phyloP scores from a whole-genome alignment of 75 land plant genomes.

The Selaginella moellendorffii region DNA sequence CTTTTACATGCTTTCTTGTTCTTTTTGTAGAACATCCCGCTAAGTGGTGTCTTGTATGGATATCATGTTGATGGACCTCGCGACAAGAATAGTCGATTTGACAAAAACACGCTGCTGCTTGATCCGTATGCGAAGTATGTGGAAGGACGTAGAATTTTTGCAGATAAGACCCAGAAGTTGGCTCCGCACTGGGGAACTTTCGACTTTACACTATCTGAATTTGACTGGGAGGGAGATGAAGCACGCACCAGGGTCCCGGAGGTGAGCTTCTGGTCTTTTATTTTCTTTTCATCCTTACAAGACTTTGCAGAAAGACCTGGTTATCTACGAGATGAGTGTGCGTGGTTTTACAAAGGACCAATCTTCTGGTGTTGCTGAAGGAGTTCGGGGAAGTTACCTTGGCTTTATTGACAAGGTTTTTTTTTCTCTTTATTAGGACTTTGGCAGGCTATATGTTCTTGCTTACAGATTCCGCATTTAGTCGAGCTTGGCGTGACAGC shows the following conservation, averaged over 20 bases:
- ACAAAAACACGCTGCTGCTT: conserved; percentile 39
- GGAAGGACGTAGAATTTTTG: conserved; percentile 73
- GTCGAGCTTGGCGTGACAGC: conserved; percentile 92
- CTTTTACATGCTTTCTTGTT: no score
- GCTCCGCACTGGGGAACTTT: conserved; percentile 63
- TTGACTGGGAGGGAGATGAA: conserved; percentile 77
- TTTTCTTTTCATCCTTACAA: no score
- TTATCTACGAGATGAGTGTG: conserved; percentile 96
- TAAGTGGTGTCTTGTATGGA: conserved; percentile 72
- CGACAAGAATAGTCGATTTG: conserved; percentile 79
- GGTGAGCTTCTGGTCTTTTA: no score
- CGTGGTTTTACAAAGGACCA: conserved; percentile 86
- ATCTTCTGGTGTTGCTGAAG: conserved; percentile 59
- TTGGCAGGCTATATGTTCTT: not conserved
- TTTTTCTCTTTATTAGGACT: no score
- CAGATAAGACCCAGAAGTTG: conserved; percentile 43
- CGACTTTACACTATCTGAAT: conserved; percentile 46
- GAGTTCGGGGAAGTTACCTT: conserved; percentile 64
- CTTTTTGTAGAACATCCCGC: conserved; percentile 44
- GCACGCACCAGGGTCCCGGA: conserved; percentile 61
- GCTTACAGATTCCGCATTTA: conserved; percentile 75
- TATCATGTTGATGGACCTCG: conserved; percentile 79
- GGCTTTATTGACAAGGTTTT: conserved; percentile 79
- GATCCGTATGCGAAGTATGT: conserved; percentile 95
- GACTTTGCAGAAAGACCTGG: conserved; percentile 70